Conservation (phyloP, 192 early-diverging fungal species). For the Podila minutissima region DNA sequence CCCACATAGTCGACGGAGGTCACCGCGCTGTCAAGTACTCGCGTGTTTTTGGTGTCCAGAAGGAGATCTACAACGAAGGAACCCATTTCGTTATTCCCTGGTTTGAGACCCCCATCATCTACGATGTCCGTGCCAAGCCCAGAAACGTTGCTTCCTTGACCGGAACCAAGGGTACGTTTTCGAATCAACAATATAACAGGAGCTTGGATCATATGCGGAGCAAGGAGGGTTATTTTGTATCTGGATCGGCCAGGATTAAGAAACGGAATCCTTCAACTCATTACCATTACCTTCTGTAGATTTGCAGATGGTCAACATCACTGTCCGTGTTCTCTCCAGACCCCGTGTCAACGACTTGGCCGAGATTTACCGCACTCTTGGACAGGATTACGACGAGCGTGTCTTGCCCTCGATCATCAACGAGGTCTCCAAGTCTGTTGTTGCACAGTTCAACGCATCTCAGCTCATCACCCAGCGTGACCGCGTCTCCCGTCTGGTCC, state of each 20-base stretch:
- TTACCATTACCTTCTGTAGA: slow-evolving; percentile 58
- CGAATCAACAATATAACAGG: background rate
- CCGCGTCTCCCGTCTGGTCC: slow-evolving; percentile 87
- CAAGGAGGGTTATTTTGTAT: background rate
- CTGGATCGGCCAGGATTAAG: background rate
- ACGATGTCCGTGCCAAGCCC: slow-evolving; percentile 97
- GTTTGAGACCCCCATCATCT: slow-evolving; percentile 93
- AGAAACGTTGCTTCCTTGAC: slow-evolving; percentile 95
- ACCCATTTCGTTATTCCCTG: slow-evolving; percentile 94
- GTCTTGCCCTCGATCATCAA: slow-evolving; percentile 98
- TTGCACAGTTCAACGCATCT: slow-evolving; percentile 99
- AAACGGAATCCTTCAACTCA: background rate
- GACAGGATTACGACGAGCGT: slow-evolving; percentile 93
- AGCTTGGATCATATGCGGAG: background rate
- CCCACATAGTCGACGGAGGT: slow-evolving; percentile 91
- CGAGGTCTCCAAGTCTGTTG: slow-evolving; percentile 97
- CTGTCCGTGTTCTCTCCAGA: slow-evolving; percentile 92
- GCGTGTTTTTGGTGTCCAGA: slow-evolving; percentile 84
- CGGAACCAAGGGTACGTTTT: slow-evolving; percentile 87
- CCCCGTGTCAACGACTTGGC: slow-evolving; percentile 78
- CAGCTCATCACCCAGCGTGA: slow-evolving; percentile 99
- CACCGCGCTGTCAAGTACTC: slow-evolving; percentile 98
- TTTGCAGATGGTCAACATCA: slow-evolving; percentile 99
- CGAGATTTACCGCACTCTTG: slow-evolving; percentile 86
- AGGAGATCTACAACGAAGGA: slow-evolving; percentile 88